A percentile compares a stretch with the other conserved stretches of the same genome.
phyloP scores from a whole-genome alignment of 305 asterid species.

The Ajuga reptans region DNA sequence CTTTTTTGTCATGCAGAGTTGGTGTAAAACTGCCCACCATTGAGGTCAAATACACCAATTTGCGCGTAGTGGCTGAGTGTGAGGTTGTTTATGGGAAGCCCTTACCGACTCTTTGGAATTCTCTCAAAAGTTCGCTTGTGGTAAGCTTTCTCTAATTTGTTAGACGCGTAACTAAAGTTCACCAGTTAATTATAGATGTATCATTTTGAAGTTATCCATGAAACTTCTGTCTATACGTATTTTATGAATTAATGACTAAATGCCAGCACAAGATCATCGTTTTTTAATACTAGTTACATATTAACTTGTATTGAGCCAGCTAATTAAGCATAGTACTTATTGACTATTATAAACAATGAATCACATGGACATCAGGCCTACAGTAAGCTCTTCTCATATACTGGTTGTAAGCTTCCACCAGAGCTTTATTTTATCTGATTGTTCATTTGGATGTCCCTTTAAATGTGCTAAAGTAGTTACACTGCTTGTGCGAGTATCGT shows the following conservation, averaged over 20 bases:
- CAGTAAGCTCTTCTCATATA: not conserved
- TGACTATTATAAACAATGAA: not conserved
- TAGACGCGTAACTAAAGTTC: not conserved
- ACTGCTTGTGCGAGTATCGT: not conserved
- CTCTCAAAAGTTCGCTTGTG: slow-evolving; percentile 39
- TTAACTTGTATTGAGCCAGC: not conserved
- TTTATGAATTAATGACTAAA: not conserved
- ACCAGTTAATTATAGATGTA: not conserved
- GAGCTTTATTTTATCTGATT: not conserved
- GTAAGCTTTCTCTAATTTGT: slow-evolving; percentile 24
- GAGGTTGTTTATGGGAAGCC: slow-evolving; percentile 77
- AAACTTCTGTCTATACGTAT: too few species aligned
- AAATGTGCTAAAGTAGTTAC: not conserved
- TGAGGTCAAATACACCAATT: slow-evolving; percentile 56
- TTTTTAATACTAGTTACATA: not conserved
- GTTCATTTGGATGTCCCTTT: not conserved
- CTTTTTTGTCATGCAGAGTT: slow-evolving; percentile 42
- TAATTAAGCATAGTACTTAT: not conserved
- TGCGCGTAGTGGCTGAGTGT: slow-evolving; percentile 61
- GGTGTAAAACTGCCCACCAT: slow-evolving; percentile 53
- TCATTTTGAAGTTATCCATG: too few species aligned
- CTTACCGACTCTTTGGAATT: slow-evolving; percentile 76
- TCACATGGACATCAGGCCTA: not conserved
- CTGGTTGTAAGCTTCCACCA: not conserved
- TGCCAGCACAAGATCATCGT: not conserved